phyloP scores from a whole-genome alignment of 495 filamentous ascomycete species.

The Tuber microsphaerosporum region DNA sequence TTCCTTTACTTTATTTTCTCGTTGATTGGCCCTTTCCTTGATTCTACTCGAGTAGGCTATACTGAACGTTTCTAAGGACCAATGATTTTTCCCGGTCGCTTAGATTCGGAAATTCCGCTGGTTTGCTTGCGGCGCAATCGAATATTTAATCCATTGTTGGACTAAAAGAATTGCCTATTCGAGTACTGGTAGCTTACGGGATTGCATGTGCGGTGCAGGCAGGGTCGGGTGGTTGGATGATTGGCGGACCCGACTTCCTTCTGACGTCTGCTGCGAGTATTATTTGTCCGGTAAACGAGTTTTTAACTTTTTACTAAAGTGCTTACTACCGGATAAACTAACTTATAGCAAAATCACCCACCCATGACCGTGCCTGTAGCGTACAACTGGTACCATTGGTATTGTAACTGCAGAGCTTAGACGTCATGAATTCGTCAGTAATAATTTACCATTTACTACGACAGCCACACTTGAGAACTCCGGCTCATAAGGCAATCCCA shows the following conservation, averaged over 20 bases:
- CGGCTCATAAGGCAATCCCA: neutral
- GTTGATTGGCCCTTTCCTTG: neutral
- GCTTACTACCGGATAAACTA: neutral
- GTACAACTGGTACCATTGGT: neutral
- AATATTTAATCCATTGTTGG: too few species aligned
- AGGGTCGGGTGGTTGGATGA: neutral
- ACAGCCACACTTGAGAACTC: neutral
- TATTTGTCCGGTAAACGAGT: neutral
- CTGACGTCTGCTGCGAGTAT: slow-evolving; percentile 22
- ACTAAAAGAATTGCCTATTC: too few species aligned
- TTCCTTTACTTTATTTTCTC: too few species aligned
- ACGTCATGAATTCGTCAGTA: neutral
- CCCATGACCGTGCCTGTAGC: neutral
- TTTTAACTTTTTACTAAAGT: neutral
- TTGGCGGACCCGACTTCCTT: slow-evolving; percentile 14
- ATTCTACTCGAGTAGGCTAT: neutral
- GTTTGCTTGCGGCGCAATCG: neutral
- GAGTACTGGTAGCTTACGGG: too few species aligned
- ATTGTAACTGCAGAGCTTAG: neutral
- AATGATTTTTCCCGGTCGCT: neutral
- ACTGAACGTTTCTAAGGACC: neutral
- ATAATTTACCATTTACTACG: neutral
- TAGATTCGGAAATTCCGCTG: neutral
- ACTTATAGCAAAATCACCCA: neutral
- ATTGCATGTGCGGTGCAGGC: neutral